Evolutionary conservation across 1,284 basidiomycete genomes (phyloP).

Genomic region (Pyrrhoderma lamaoense): DNA sequence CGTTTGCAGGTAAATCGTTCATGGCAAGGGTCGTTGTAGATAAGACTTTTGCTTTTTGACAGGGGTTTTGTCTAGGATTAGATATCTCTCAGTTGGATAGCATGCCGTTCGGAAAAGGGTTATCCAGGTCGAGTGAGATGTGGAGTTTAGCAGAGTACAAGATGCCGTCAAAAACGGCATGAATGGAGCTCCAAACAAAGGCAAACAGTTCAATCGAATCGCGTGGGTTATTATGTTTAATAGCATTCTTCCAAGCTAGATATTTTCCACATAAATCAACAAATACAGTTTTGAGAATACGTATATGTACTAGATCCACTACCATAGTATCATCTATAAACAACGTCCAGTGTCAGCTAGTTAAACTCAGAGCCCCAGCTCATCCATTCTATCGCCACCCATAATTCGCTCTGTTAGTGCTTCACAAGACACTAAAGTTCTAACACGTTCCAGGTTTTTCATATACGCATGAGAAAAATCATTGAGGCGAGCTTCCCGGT

Average conservation of each 20-base stretch:
- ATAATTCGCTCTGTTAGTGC: slow-evolving; percentile 45
- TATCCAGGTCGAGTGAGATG: too few relatives aligned
- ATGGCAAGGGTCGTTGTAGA: slow-evolving; percentile 23
- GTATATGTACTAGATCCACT: too few relatives aligned
- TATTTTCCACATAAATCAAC: too few relatives aligned
- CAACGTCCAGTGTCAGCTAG: too few relatives aligned
- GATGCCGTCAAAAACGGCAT: background rate
- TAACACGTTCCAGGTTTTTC: slow-evolving; percentile 27
- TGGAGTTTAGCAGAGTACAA: background rate
- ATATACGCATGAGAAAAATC: background rate
- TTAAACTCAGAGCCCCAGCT: too few relatives aligned
- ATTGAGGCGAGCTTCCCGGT: too few relatives aligned
- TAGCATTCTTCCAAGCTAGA: too few relatives aligned
- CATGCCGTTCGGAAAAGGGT: too few relatives aligned
- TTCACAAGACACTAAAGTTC: slow-evolving; percentile 39
- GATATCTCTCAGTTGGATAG: too few relatives aligned
- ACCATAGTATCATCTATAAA: too few relatives aligned
- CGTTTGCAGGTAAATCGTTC: slow-evolving; percentile 40
- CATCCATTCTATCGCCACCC: slow-evolving; percentile 45
- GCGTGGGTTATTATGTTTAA: too few relatives aligned
- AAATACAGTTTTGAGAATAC: too few relatives aligned
- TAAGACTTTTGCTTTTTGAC: background rate
- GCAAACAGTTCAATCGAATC: background rate
- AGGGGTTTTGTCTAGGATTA: background rate
- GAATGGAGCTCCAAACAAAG: background rate